Evolutionary conservation across 108 stramenopile genomes (phyloP), one percentile per base, ranked within the genome.

Genomic region (Pseudonitzschia multistriata): DNA sequence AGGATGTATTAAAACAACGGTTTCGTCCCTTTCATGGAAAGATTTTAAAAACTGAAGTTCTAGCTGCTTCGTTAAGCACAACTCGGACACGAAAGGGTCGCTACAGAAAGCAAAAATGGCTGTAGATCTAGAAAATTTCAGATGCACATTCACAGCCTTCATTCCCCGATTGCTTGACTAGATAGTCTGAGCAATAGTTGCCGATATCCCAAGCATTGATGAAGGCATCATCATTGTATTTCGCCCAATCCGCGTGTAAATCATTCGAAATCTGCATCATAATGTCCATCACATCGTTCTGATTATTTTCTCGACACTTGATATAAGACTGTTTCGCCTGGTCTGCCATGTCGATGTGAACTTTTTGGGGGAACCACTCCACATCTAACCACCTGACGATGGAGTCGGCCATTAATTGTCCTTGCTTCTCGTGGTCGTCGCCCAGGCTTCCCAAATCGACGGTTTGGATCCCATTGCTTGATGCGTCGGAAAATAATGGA

Each of bases 131-230:
- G 0, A 71, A 71, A 62, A 91, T 85, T 61, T 73, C 73, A 3
- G 81, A 75, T 3, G 90, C 85, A 69, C 91, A 92, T 10, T 79
- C 87, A 63, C 91, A 92, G 17, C 82, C 82, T 68, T 92, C 91
- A 33, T 76, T 69, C 29, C 91, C 91, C 36, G 79, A 75, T 22
- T 78, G 72, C 14, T 84, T 48, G 30, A 81, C 83, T 52, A 92
- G 68, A 66, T 90, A 93, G 65, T 93, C 92, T 17, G 88, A 79
- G 45, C 85, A 87, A 54, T 93, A 93, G 53, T 90, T 93, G 3
- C 85, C 86, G 57, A 90, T 53, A 76, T 93, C 92, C 87, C 87
- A 93, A 8, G 89, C 85, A 70, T 86, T 89, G 6, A 93, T 88
- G 74, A 93, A 93, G n/a, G 89, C 88, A 77, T 93, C 92, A 3